These are phyloP conservation scores for Exophiala dermatitidis DNA, from an alignment of 2,329 filamentous ascomycete genomes.

Conservation along the genomic window DNA sequence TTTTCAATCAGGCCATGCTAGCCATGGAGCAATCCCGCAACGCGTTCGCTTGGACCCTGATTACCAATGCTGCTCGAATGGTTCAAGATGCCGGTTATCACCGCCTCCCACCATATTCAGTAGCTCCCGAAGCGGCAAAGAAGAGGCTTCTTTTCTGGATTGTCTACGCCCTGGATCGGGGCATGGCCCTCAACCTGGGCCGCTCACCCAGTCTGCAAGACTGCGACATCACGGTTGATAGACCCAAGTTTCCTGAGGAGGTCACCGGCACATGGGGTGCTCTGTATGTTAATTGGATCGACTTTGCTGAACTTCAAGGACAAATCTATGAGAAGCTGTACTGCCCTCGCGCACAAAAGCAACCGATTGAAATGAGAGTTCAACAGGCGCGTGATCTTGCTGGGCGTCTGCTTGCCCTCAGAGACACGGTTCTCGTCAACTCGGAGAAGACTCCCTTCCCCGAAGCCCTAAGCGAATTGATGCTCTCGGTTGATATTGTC, in stretches of 20 bases:
- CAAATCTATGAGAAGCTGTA: slow-evolving; percentile 55
- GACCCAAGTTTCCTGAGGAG: slow-evolving; percentile 28
- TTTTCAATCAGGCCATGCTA: too few species aligned
- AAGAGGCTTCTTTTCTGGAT: slow-evolving; percentile 48
- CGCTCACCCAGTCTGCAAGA: slow-evolving; percentile 53
- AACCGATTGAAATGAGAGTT: slow-evolving; percentile 41
- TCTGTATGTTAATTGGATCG: slow-evolving; percentile 50
- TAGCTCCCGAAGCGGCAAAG: slow-evolving; percentile 27
- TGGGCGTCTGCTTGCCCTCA: neutral
- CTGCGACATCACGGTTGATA: slow-evolving; percentile 51
- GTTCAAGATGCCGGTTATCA: slow-evolving; percentile 59
- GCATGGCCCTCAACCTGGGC: slow-evolving; percentile 53
- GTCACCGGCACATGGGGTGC: slow-evolving; percentile 39
- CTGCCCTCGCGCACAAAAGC: slow-evolving; percentile 29
- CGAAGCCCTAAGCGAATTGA: slow-evolving; percentile 1
- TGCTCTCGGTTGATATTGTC: slow-evolving; percentile 41
- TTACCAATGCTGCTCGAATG: slow-evolving; percentile 51
- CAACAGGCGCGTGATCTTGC: slow-evolving; percentile 37
- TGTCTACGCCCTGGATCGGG: slow-evolving; percentile 53
- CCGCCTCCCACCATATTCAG: slow-evolving; percentile 33
- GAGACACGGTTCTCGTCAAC: slow-evolving; percentile 7
- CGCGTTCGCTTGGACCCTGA: slow-evolving; percentile 20
- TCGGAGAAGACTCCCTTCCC: neutral
- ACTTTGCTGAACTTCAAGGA: slow-evolving; percentile 51
- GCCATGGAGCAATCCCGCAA: too few species aligned